Evolutionary conservation across 2,329 filamentous ascomycete genomes (phyloP).

Genomic region (Hypoxylon sp.): DNA sequence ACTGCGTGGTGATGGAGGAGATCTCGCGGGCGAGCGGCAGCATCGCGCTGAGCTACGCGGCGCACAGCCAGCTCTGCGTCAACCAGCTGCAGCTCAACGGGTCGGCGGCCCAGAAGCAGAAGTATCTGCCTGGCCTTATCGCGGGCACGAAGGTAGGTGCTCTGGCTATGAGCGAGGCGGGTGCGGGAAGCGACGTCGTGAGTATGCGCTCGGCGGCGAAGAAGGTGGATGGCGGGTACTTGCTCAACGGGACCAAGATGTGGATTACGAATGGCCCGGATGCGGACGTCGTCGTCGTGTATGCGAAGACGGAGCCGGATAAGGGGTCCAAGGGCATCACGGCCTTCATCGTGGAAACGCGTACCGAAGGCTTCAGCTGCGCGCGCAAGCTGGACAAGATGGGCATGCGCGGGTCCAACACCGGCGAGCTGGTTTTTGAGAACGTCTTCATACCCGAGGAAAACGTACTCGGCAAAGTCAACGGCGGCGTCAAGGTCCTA

Average conservation of each 20-base stretch:
- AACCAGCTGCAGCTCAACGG: slow-evolving; percentile 97
- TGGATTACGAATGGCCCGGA: slow-evolving; percentile 99
- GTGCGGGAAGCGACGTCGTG: slow-evolving; percentile 92
- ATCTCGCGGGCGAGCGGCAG: slow-evolving; percentile 87
- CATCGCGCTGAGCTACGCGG: slow-evolving; percentile 92
- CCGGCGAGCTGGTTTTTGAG: slow-evolving; percentile 93
- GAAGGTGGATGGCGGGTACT: slow-evolving; percentile 85
- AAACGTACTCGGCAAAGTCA: slow-evolving; percentile 84
- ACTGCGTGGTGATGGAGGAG: slow-evolving; percentile 96
- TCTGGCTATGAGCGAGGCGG: slow-evolving; percentile 94
- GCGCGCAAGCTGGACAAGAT: slow-evolving; percentile 96
- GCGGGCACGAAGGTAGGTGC: slow-evolving; percentile 86
- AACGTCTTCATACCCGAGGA: slow-evolving; percentile 88
- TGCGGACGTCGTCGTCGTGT: slow-evolving; percentile 94
- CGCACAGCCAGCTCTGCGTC: slow-evolving; percentile 95
- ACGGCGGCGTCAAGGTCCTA: slow-evolving; percentile 88
- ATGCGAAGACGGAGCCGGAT: slow-evolving; percentile 90
- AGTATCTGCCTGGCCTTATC: slow-evolving; percentile 85
- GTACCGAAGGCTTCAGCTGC: slow-evolving; percentile 82
- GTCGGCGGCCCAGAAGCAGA: slow-evolving; percentile 80
- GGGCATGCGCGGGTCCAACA: slow-evolving; percentile 97
- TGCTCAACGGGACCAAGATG: slow-evolving; percentile 95
- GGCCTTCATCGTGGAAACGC: slow-evolving; percentile 88
- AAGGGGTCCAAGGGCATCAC: slow-evolving; percentile 92
- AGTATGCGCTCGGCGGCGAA: slow-evolving; percentile 92